phyloP scores from a whole-genome alignment of 169 alveolate genomes.

The Besnoitia besnoiti region DNA sequence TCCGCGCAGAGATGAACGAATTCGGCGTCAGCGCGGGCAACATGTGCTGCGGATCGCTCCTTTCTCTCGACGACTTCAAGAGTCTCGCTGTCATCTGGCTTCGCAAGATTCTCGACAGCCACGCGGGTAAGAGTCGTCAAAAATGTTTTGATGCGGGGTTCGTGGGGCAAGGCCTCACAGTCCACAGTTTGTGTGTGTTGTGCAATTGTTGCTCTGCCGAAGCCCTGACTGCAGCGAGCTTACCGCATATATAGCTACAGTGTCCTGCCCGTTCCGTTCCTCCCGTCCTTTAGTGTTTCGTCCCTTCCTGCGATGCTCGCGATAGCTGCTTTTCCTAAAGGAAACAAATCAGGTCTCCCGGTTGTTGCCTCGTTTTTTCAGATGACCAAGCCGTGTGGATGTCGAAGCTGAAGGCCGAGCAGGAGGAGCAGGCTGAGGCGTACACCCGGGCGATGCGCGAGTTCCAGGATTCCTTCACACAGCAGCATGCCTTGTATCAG shows the following conservation, averaged over 20 bases:
- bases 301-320: no score
- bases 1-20: conserved; percentile 76
- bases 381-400: conserved; percentile 70
- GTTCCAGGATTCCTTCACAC: conserved; percentile 63
- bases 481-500: conserved; percentile 69
- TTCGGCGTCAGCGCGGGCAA: conserved; percentile 71
- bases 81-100: conserved; percentile 82
- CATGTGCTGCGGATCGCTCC: conserved; percentile 70
- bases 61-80: conserved; percentile 80
- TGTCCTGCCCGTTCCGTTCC: no score
- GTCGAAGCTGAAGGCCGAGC: conserved; percentile 67
- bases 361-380: background rate
- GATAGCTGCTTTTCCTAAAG: no score
- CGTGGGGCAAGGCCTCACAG: no score
- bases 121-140: conserved; percentile 64
- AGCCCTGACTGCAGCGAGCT: no score
- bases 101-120: conserved; percentile 81
- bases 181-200: no score
- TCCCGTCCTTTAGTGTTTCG: no score
- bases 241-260: no score
- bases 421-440: conserved; percentile 66
- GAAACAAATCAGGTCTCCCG: no score
- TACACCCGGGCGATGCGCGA: conserved; percentile 68
- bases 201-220: no score
- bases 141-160: background rate